Conservation (phyloP, 108 stramenopile genomes). For the Asterionellopsis glacialis region DNA sequence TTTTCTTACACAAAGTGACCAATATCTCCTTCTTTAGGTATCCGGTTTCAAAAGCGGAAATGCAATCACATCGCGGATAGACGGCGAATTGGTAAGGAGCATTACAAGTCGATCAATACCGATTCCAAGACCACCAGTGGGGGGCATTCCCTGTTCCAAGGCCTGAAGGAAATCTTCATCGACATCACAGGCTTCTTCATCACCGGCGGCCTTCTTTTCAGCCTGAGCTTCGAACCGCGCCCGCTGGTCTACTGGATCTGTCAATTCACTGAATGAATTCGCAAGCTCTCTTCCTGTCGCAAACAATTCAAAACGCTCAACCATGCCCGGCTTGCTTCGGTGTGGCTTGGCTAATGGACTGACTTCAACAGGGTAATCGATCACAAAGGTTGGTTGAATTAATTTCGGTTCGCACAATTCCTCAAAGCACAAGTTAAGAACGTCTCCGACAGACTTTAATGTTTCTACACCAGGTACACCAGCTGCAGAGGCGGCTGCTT, state of each 20-base stretch:
- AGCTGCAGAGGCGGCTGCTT: constrained; percentile 60
- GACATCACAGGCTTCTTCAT: constrained; percentile 96
- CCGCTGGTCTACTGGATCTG: constrained; percentile 96
- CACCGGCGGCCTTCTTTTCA: constrained; percentile 89
- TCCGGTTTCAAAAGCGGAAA: constrained; percentile 89
- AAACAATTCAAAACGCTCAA: constrained; percentile 98
- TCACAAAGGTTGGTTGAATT: constrained; percentile 98
- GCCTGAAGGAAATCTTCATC: constrained; percentile 97
- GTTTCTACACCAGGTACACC: constrained; percentile 67
- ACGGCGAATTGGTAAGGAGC: constrained; percentile 94
- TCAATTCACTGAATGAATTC: constrained; percentile 97
- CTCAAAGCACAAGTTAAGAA: constrained; percentile 94
- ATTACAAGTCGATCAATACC: constrained; percentile 98
- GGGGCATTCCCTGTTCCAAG: constrained; percentile 98
- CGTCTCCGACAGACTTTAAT: constrained; percentile 80
- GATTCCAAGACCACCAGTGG: constrained; percentile 97
- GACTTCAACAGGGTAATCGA: constrained; percentile 96
- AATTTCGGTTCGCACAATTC: constrained; percentile 93
- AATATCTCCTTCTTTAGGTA: background rate
- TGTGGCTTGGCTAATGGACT: constrained; percentile 97
- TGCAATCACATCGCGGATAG: constrained; percentile 98
- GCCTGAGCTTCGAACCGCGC: constrained; percentile 95
- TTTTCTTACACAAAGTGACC: too few relatives aligned
- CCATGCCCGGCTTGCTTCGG: constrained; percentile 84
- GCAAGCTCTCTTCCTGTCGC: constrained; percentile 93